phyloP scores from a whole-genome alignment of 2,329 filamentous ascomycete species.

The Pseudohalonectria lignicola region DNA sequence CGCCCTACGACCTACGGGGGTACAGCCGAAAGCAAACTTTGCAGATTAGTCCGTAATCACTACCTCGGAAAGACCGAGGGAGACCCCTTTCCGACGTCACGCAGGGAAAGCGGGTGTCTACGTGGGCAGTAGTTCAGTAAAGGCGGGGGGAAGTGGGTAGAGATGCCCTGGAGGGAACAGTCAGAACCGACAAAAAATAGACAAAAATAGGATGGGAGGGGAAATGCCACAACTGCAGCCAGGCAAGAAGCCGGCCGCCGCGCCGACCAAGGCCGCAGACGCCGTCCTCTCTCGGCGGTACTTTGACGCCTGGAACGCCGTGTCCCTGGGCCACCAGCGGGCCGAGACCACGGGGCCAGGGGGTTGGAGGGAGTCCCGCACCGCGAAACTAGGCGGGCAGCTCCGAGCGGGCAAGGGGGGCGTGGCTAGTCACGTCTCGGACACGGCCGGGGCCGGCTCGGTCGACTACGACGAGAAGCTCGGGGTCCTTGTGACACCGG shows the following conservation, averaged over 20 bases:
- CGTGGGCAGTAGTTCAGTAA: not conserved
- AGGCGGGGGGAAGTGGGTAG: not conserved
- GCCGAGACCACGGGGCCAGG: constrained; percentile 56
- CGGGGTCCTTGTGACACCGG: constrained; percentile 30
- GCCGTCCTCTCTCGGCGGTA: constrained; percentile 27
- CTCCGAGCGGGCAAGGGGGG: constrained; percentile 50
- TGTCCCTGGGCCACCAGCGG: constrained; percentile 68
- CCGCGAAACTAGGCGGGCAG: constrained; percentile 58
- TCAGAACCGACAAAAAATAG: not conserved
- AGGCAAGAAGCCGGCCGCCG: constrained; percentile 3
- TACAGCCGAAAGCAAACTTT: no score
- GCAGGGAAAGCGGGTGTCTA: not conserved
- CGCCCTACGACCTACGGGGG: no score
- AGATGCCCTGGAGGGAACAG: not conserved
- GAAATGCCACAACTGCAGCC: constrained; percentile 12
- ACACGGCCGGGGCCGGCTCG: constrained; percentile 55
- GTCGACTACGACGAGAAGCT: constrained; percentile 37
- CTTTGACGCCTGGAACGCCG: constrained; percentile 66
- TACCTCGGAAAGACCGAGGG: no score
- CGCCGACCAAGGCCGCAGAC: constrained; percentile 18
- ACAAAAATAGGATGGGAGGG: not conserved
- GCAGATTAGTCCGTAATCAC: no score
- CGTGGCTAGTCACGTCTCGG: constrained; percentile 39
- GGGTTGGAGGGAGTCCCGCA: constrained; percentile 62
- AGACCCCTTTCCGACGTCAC: no score